These are phyloP conservation scores for Jatropha podagrica DNA, from an alignment of 441 rosid genomes.

Conservation along the genomic window DNA sequence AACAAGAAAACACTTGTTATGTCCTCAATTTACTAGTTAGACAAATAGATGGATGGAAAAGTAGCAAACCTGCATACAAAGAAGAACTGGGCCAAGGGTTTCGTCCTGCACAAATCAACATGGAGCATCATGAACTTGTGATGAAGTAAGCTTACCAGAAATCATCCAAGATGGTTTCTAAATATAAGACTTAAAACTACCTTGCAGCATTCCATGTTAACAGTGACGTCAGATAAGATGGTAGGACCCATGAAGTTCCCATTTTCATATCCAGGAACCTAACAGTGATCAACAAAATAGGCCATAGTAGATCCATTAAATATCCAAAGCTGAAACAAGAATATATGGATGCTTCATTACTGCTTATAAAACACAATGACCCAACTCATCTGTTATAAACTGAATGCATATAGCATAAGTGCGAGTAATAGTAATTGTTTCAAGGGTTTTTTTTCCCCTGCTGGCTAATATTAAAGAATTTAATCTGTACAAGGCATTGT, in stretches of 20 bases:
- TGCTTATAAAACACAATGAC: neutral
- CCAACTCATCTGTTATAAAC: neutral
- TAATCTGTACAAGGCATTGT: neutral
- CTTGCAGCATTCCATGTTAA: conserved; percentile 93
- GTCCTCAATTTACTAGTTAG: neutral
- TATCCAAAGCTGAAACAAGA: conserved; percentile 5
- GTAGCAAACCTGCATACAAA: conserved; percentile 72
- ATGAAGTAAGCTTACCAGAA: conserved; percentile 20
- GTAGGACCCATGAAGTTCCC: conserved; percentile 95
- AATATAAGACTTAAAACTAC: conserved; percentile 28
- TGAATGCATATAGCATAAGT: neutral
- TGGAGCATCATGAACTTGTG: neutral
- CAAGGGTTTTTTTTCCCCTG: neutral
- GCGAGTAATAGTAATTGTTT: neutral
- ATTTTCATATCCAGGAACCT: conserved; percentile 89
- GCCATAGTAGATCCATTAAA: neutral
- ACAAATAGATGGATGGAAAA: conserved; percentile 15
- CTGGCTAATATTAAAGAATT: neutral
- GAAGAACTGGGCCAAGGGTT: conserved; percentile 89
- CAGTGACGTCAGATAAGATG: conserved; percentile 70
- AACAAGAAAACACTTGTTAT: conserved; percentile 1
- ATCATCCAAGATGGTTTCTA: neutral
- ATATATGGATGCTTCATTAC: neutral
- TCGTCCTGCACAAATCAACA: conserved; percentile 64
- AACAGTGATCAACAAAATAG: conserved; percentile 12